Base-by-base conservation (phyloP, 371 early-diverging fungal genomes). In the Capillidium rhysosporum region DNA sequence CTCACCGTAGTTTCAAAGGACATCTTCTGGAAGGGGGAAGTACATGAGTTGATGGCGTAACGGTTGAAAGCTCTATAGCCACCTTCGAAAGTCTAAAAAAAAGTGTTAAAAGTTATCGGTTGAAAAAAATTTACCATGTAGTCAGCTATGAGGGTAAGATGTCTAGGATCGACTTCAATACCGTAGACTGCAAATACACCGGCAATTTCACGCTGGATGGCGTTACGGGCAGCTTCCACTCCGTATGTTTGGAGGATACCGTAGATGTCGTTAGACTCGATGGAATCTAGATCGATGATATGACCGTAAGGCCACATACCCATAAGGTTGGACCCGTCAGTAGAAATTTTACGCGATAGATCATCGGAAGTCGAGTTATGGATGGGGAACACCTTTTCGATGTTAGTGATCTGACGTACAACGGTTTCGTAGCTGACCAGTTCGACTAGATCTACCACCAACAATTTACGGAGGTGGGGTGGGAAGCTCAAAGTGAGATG, bases 151-250 rank as follows among this genome's bases (percentile, higher is more conserved):
- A 99, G 63, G 3, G 86, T 77, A 65, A 99, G 75, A 67, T 99
- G 99, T 30, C 99, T 85, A 38, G 73, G 70, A 69, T 99, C 92
- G 48, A 99, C 92, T 54, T 66, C 74, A 61, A 98, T 99, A 60
- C 98, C 92, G 65, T 99, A 99, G 0, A 87, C 96, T 45, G 77
- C 90, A 68, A 99, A 99, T 28, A 99, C 99, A 40, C 75, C 73
- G 24, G 77, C 80, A 51, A 99, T 82, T 76, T 99, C 98, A 59
- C 84, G 79, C 63, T 97, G 87, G 56, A 99, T 92, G 18, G 94
- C 82, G 44, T 73, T 75, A 18, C 99, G 76, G 3, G 98, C 98
- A 2, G 99, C 99, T 68, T 99, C 99, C 20, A 99, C 93, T 65
- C 99, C 99, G 70, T 98, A 97, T 0, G 89, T 87, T 16, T 70